Base-by-base conservation (phyloP, 768 basidiomycete species). In the Kwoniella newhampshirensis region DNA sequence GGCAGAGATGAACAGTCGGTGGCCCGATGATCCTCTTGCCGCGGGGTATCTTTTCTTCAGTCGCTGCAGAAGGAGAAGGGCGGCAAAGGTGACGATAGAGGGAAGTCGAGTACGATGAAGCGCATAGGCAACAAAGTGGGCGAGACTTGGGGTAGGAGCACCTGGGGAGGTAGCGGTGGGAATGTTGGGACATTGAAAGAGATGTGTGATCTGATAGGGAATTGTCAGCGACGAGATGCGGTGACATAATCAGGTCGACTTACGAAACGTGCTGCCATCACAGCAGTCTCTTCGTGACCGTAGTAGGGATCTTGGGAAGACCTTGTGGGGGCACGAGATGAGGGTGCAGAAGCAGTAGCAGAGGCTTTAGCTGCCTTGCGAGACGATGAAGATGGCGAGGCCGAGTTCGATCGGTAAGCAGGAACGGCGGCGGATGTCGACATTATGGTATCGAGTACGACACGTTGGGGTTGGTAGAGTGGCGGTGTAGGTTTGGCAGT, bases 21-120 rank as follows among this genome's bases (percentile, higher is more conserved):
- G 90, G 20, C 91, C 91, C 0, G 88, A 91, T 1, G 89, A 91
- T 11, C 91, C 91, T 25, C 88, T 84, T 6, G 90, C 91, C 5
- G 89, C 88, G 2, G 90, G 91, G 77, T 91, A 93, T n/a, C 90
- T 86, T 26, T 85, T 85, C 78, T 96, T 96, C 57, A 96, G 81
- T 17, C 90, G 84, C 62, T 87, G 85, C 9, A 96, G 82, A 25
- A 93, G 64, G 79, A 89, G 80, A n/a, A 85, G 80, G 0, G 86
- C 83, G 21, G 86, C 84, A 65, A 82, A 82, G 8, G 83, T 83
- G 59, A 89, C 87, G 11, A 84, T 81, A 7, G 80, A 71, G 47
- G 86, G 85, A 0, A 90, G 81, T 57, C 88, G 86, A 0, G 88
- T 89, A 27, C 91, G 85, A 67, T 92, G 88, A 15, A 91, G 83